Conservation (phyloP, 2,329 filamentous ascomycete genomes). For the Sporothrix euskadiensis region DNA sequence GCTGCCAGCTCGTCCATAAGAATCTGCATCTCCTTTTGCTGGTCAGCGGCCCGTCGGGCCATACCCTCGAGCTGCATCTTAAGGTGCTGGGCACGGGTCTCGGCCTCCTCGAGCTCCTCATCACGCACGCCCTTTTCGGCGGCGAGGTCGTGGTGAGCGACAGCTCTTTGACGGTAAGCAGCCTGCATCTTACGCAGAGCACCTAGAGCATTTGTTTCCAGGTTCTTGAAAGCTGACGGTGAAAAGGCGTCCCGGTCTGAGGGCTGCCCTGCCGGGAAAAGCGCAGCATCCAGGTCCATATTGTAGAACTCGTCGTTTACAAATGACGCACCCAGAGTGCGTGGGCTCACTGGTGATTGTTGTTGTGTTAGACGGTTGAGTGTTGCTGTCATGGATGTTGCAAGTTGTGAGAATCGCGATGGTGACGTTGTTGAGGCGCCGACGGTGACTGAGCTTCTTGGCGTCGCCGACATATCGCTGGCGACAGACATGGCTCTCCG, state of each 20-base stretch:
- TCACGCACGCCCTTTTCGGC: conserved; percentile 55
- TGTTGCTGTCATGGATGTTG: conserved; percentile 49
- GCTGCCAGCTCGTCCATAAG: conserved; percentile 50
- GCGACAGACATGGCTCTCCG: conserved; percentile 35
- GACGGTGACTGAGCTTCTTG: background rate
- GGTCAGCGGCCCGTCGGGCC: conserved; percentile 54
- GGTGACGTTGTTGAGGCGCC: conserved; percentile 32
- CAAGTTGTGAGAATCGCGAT: conserved; percentile 51
- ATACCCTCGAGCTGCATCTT: conserved; percentile 63
- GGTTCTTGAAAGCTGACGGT: conserved; percentile 60
- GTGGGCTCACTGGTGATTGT: conserved; percentile 33
- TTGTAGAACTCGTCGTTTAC: conserved; percentile 56
- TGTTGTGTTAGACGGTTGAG: conserved; percentile 43
- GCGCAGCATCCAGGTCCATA: conserved; percentile 56
- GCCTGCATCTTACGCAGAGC: conserved; percentile 58
- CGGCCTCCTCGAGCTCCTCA: conserved; percentile 59
- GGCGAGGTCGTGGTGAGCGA: conserved; percentile 52
- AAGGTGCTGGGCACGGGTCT: conserved; percentile 54
- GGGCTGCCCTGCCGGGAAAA: conserved; percentile 52
- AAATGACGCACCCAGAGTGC: conserved; percentile 23
- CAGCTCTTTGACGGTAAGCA: conserved; percentile 57
- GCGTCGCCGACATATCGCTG: conserved; percentile 30
- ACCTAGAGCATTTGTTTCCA: conserved; percentile 59
- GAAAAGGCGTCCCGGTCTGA: conserved; percentile 55
- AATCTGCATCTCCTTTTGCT: conserved; percentile 51